phyloP scores from a whole-genome alignment of 371 early-diverging fungal species.

The Apophysomyces trapeziformis region DNA sequence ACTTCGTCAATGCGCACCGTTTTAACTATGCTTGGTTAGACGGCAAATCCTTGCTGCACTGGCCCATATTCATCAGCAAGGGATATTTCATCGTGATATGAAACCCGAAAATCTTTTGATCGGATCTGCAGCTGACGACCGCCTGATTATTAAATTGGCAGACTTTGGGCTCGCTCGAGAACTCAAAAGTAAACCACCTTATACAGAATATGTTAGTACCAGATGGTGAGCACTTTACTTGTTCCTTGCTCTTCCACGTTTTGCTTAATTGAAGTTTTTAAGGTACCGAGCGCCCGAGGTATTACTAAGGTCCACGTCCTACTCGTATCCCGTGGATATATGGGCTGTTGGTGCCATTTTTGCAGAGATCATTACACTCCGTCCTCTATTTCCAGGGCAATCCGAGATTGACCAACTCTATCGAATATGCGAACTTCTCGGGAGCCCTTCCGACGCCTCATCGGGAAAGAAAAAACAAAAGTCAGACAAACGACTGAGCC shows the following conservation, averaged over 20 bases:
- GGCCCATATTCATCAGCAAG: slow-evolving; percentile 88
- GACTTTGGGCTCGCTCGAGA: slow-evolving; percentile 96
- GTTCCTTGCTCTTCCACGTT: background rate
- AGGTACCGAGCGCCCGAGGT: slow-evolving; percentile 99
- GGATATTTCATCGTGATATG: slow-evolving; percentile 94
- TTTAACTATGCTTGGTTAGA: slow-evolving; percentile 28
- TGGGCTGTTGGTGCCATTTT: slow-evolving; percentile 98
- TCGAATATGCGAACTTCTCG: slow-evolving; percentile 72
- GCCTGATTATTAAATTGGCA: slow-evolving; percentile 79
- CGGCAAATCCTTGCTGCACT: slow-evolving; percentile 86
- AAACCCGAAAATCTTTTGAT: slow-evolving; percentile 90
- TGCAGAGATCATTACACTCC: slow-evolving; percentile 84
- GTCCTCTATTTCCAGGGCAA: slow-evolving; percentile 93
- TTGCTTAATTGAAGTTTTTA: background rate
- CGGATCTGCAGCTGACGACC: slow-evolving; percentile 25
- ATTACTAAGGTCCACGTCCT: slow-evolving; percentile 82
- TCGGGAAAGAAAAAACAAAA: slow-evolving; percentile 20
- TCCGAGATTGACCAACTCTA: slow-evolving; percentile 92
- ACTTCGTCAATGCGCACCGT: background rate
- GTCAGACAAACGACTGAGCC: slow-evolving; percentile 36
- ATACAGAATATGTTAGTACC: slow-evolving; percentile 95
- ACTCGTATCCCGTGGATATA: slow-evolving; percentile 97
- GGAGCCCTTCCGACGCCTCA: slow-evolving; percentile 53
- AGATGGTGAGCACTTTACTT: slow-evolving; percentile 72
- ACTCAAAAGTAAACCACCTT: slow-evolving; percentile 81